These are phyloP conservation scores for Oryza rufipogon DNA, from an alignment of 176 grass and related monocot genomes.

Conservation along the genomic window DNA sequence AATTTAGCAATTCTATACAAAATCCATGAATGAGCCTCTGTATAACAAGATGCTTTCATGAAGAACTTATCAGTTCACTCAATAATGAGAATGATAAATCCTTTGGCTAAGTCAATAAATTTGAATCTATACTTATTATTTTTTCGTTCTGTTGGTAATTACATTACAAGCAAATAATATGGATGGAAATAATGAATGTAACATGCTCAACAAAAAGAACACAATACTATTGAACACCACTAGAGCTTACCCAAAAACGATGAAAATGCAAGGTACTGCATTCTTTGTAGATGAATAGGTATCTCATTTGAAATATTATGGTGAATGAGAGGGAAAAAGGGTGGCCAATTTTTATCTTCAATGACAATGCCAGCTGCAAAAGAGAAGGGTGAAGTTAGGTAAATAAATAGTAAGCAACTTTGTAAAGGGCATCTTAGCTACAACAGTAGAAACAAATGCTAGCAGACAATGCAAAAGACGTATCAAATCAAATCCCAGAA, in stretches of 20 bases:
- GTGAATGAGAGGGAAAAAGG: constrained; percentile 89
- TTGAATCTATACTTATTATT: neutral
- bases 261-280: constrained; percentile 92
- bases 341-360: constrained; percentile 94
- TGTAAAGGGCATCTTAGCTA: neutral
- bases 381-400: constrained; percentile 32
- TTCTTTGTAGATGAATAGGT: constrained; percentile 77
- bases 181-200: neutral
- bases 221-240: neutral
- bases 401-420: constrained; percentile 1
- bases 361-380: constrained; percentile 90
- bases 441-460: constrained; percentile 19
- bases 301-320: constrained; percentile 97
- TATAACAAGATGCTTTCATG: constrained; percentile 7
- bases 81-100: constrained; percentile 21
- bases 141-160: constrained; percentile 11
- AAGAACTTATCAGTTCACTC: constrained; percentile 13
- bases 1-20: neutral
- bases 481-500: constrained; percentile 26
- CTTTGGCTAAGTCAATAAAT: constrained; percentile 14
- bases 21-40: constrained; percentile 4
- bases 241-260: constrained; percentile 80
- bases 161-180: constrained; percentile 21
- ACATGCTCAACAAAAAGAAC: constrained; percentile 19
- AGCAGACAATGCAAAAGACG: neutral